Evolutionary conservation across 2,329 filamentous ascomycete species (phyloP).

Genomic region (Pseudodiploospora longispora): DNA sequence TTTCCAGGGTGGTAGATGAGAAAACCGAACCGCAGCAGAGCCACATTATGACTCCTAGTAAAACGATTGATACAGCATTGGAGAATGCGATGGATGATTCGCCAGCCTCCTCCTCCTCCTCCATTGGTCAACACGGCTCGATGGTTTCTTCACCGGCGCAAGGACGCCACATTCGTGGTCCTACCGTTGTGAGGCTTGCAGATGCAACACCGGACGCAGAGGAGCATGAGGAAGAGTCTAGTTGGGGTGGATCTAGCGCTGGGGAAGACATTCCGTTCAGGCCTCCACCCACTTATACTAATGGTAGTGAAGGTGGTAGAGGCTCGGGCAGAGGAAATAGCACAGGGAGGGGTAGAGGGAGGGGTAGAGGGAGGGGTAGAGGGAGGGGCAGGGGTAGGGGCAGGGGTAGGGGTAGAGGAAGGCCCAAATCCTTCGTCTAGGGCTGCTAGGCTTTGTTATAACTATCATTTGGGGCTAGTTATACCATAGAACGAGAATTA

Average conservation of each 20-base stretch:
- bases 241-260: conserved; percentile 9
- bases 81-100: not conserved
- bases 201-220: conserved; percentile 4
- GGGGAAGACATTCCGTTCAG: conserved; percentile 15
- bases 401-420: not conserved
- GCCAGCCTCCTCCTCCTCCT: not conserved
- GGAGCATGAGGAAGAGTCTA: not conserved
- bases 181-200: conserved; percentile 11
- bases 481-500: no score
- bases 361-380: conserved; percentile 11
- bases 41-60: not conserved
- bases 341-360: conserved; percentile 9
- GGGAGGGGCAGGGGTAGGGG: conserved; percentile 13
- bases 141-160: not conserved
- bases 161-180: not conserved
- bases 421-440: not conserved
- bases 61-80: not conserved
- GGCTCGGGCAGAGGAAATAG: not conserved
- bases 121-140: not conserved
- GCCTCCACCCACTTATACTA: not conserved
- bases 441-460: not conserved
- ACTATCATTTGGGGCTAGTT: not conserved
- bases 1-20: not conserved
- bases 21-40: not conserved
- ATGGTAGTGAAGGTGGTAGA: not conserved